Conservation (phyloP, 2,329 filamentous ascomycete genomes). For the Macroventuria anomochaeta region DNA sequence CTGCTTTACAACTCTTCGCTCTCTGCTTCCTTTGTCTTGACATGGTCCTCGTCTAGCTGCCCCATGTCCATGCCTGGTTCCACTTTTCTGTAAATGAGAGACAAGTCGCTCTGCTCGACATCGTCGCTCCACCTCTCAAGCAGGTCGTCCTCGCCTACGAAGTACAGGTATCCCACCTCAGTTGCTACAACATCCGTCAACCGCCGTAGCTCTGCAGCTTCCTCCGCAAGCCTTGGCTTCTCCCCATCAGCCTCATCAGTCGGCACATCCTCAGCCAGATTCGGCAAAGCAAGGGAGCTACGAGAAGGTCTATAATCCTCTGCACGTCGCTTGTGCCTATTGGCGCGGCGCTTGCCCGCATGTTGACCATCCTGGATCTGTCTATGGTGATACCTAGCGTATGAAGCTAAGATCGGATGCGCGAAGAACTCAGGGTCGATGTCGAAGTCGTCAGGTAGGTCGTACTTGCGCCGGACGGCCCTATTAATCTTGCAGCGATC, state of each 20-base stretch:
- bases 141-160: slow-evolving; percentile 24
- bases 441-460: slow-evolving; percentile 18
- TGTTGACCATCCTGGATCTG: not conserved
- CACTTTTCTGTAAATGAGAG: slow-evolving; percentile 21
- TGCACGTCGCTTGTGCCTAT: slow-evolving; percentile 15
- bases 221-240: slow-evolving; percentile 17
- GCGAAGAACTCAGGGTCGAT: slow-evolving; percentile 29
- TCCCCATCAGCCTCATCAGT: slow-evolving; percentile 19
- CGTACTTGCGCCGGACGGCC: slow-evolving; percentile 32
- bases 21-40: not conserved
- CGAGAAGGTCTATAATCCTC: slow-evolving; percentile 26
- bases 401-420: slow-evolving; percentile 23
- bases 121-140: slow-evolving; percentile 25
- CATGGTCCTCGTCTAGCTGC: not conserved
- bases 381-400: slow-evolving; percentile 6
- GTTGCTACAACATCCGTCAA: slow-evolving; percentile 19
- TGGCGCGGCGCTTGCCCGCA: slow-evolving; percentile 4
- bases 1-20: not conserved
- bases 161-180: slow-evolving; percentile 41
- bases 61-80: not conserved
- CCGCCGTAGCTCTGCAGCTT: slow-evolving; percentile 19
- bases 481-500: slow-evolving; percentile 25
- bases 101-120: slow-evolving; percentile 24
- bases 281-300: slow-evolving; percentile 31
- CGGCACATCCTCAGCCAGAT: slow-evolving; percentile 25